phyloP scores from a whole-genome alignment of 345 rosid species.

The Pistacia integerrima region DNA sequence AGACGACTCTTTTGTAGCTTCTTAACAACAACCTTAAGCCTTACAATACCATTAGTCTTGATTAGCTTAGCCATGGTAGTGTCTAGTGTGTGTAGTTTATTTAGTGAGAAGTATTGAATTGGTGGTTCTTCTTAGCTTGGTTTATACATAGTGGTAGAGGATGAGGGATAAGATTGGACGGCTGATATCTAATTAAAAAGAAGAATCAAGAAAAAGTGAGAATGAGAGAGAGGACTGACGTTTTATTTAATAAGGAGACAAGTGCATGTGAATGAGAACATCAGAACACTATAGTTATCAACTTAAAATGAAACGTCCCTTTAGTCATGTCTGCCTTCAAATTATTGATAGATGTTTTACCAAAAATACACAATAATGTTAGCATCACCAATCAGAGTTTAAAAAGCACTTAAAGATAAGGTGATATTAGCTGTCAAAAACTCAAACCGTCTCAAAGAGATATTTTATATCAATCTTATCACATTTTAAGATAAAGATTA shows the following conservation, averaged over 20 bases:
- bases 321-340: slow-evolving; percentile 23
- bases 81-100: no score
- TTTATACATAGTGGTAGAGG: neutral
- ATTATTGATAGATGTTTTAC: neutral
- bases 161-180: neutral
- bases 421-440: no score
- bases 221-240: neutral
- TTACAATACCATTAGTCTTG: slow-evolving; percentile 36
- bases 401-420: no score
- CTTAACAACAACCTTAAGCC: slow-evolving; percentile 29
- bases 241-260: slow-evolving; percentile 23
- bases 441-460: no score
- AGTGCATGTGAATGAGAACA: slow-evolving; percentile 28
- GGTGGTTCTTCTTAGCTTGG: neutral
- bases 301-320: slow-evolving; percentile 30
- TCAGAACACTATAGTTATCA: slow-evolving; percentile 6
- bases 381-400: no score
- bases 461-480: no score
- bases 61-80: slow-evolving; percentile 25
- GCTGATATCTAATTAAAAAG: neutral
- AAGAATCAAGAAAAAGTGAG: neutral
- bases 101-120: neutral
- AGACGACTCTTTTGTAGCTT: slow-evolving; percentile 37
- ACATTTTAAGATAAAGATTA: no score
- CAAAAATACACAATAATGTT: no score